These are phyloP conservation scores for Mortierella sp. DNA, from an alignment of 371 early-diverging fungal species.

Conservation along the genomic window DNA sequence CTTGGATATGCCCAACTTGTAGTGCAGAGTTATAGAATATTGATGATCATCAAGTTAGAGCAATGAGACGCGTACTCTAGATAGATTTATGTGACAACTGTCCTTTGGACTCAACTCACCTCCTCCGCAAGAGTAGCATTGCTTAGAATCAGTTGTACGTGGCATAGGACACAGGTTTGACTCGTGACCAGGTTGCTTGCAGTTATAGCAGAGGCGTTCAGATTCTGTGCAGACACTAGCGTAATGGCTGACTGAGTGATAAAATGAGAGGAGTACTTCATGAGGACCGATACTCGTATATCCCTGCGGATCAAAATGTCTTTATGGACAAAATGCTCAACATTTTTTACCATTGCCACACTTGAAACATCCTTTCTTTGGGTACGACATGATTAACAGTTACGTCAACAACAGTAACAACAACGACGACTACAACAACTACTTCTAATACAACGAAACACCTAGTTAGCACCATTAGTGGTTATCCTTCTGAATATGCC, in stretches of 20 bases:
- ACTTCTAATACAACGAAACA: neutral
- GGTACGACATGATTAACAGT: constrained; percentile 56
- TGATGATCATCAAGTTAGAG: too few relatives aligned
- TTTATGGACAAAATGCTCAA: neutral
- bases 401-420: neutral
- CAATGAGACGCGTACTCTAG: neutral
- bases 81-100: neutral
- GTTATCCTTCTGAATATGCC: neutral
- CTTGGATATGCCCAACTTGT: constrained; percentile 72
- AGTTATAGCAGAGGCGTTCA: constrained; percentile 71
- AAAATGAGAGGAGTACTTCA: neutral
- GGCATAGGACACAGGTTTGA: constrained; percentile 67
- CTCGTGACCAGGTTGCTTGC: constrained; percentile 72
- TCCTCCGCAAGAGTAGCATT: constrained; percentile 73
- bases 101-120: constrained; percentile 44
- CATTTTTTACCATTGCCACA: constrained; percentile 66
- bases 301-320: neutral
- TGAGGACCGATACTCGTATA: neutral
- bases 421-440: neutral
- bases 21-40: neutral
- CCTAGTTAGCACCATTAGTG: neutral
- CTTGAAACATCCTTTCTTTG: constrained; percentile 66
- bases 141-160: constrained; percentile 65
- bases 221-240: constrained; percentile 64
- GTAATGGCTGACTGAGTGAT: constrained; percentile 62